These are phyloP conservation scores for Boeremia lycopersici DNA, from an alignment of 2,329 filamentous ascomycete species.

Conservation along the genomic window DNA sequence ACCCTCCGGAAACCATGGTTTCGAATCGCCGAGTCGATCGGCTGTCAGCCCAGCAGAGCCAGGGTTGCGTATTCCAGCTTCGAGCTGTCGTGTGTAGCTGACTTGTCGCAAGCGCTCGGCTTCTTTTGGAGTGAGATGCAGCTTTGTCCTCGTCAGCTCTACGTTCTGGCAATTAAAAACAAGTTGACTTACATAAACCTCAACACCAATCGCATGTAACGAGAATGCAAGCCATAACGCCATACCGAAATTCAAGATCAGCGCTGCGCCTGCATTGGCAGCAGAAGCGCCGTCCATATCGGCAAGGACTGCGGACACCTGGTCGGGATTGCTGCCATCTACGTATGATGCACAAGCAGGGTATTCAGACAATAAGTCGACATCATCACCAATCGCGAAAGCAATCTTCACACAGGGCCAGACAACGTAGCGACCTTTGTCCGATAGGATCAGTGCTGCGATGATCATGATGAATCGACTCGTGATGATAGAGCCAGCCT, in stretches of 20 bases:
- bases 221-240: constrained; percentile 60
- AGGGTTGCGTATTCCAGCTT: constrained; percentile 59
- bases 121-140: constrained; percentile 58
- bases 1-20: constrained; percentile 22
- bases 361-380: constrained; percentile 40
- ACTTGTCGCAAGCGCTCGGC: constrained; percentile 60
- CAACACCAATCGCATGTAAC: constrained; percentile 53
- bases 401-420: constrained; percentile 59
- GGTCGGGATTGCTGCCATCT: constrained; percentile 35
- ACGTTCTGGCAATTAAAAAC: too few relatives aligned
- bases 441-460: constrained; percentile 49
- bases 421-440: constrained; percentile 43
- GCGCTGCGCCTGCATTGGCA: constrained; percentile 50
- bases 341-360: constrained; percentile 54
- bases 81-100: constrained; percentile 62
- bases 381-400: constrained; percentile 36
- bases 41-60: constrained; percentile 35
- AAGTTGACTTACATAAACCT: constrained; percentile 50
- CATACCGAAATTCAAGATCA: constrained; percentile 59
- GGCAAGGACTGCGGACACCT: constrained; percentile 32
- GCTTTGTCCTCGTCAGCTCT: constrained; percentile 7
- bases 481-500: constrained; percentile 61
- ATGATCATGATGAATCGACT: constrained; percentile 57
- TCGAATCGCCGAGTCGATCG: constrained; percentile 38
- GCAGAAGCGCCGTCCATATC: constrained; percentile 27